Evolutionary conservation across 78 protist genomes (phyloP), one percentile per base, ranked within the genome.

Genomic region (Dictyostelium capitatum): DNA sequence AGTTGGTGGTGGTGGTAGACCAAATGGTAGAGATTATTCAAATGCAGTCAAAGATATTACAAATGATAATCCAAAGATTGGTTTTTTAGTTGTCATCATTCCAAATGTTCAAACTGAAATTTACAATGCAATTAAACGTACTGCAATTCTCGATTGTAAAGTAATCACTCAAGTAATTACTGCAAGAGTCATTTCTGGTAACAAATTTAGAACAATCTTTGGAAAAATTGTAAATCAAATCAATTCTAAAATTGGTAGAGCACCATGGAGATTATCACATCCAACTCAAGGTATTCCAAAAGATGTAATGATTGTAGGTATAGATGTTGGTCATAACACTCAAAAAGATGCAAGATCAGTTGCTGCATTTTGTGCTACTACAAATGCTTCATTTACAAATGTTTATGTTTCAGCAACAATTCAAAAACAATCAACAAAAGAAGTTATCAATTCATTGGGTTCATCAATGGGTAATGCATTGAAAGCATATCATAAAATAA

Each of bases 281-380:
- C 14, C 47, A 28, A 3, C 4, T 46, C 8, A 7, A 6, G 17
- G 20, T 4, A 72, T 85, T 46, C 92, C 92, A 19, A 47, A 50
- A 10, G 17, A 90, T 12, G 51, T 73, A 0, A 90, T 90, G 95
- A 20, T 80, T 0, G 81, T 90, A 30, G 95, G 95, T 50, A 90
- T 90, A 1, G 95, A 90, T 62, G 95, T 90, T 17, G 81, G 80
- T 32, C 95, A 90, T 85, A 82, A 75, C 28, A 17, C 89, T 20
- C 83, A 85, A 9, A 62, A 25, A 25, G 51, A 56, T 7, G 7
- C 46, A 6, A 41, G 89, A 8, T 90, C 95, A 8, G 95, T 80
- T 1, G 84, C 67, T 17, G 95, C 89, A 7, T 90, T 90, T 50
- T 19, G 78, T 50, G 46, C 89, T 0, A 50, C 95, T 3, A 6